Evolutionary conservation across 164 flowering plant genomes (phyloP).

Genomic region (Protea cynaroides): DNA sequence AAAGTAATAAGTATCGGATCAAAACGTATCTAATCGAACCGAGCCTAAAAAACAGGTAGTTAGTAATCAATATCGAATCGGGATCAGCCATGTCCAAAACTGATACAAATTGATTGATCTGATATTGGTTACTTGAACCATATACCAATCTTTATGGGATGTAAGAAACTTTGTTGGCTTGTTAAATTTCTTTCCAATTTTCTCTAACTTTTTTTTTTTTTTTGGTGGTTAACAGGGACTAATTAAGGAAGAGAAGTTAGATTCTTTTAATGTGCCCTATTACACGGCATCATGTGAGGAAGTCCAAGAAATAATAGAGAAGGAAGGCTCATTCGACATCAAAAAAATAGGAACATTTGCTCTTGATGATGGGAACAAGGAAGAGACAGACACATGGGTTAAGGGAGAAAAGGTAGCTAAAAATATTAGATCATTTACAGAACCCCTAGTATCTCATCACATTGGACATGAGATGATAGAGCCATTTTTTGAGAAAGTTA

Average conservation of each 20-base stretch:
- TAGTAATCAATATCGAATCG: too few relatives aligned
- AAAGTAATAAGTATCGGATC: too few relatives aligned
- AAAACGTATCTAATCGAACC: too few relatives aligned
- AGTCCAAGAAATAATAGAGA: slow-evolving; percentile 8
- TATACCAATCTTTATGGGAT: too few relatives aligned
- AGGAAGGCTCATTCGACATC: slow-evolving; percentile 19
- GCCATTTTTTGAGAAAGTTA: slow-evolving; percentile 1
- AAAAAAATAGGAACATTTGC: slow-evolving; percentile 5
- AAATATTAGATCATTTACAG: slow-evolving; percentile 4
- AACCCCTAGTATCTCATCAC: slow-evolving; percentile 2
- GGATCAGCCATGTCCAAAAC: too few relatives aligned
- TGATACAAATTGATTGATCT: too few relatives aligned
- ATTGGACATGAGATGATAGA: slow-evolving; percentile 10
- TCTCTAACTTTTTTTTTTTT: too few relatives aligned
- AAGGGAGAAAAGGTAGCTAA: slow-evolving; percentile 1
- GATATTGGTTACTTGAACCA: too few relatives aligned
- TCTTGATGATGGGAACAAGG: neutral
- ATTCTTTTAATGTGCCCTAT: slow-evolving; percentile 20
- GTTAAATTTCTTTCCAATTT: too few relatives aligned
- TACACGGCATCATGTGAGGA: slow-evolving; percentile 17
- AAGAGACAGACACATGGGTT: neutral
- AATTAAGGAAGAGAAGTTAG: slow-evolving; percentile 20
- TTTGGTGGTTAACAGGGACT: slow-evolving; percentile 20
- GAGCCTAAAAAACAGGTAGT: too few relatives aligned
- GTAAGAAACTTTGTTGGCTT: too few relatives aligned